These are phyloP conservation scores for Fusarium camptoceras DNA, from an alignment of 2,329 filamentous ascomycete species.

Conservation along the genomic window DNA sequence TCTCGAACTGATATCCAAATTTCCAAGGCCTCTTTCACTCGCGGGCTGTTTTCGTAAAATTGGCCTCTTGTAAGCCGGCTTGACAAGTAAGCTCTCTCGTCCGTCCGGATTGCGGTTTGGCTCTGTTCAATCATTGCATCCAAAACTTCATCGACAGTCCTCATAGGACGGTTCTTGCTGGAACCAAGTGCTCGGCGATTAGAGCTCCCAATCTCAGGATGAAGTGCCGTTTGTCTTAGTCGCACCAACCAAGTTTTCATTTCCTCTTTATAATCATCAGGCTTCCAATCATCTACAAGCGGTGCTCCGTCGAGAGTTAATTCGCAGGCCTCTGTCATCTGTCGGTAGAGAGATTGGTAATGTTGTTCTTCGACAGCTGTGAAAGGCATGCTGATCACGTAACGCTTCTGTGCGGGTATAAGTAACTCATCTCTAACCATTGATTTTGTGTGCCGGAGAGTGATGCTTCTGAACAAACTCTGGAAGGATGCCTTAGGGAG, in stretches of 20 bases:
- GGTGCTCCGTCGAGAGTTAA: slow-evolving; percentile 75
- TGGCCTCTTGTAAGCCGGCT: slow-evolving; percentile 78
- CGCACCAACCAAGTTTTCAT: slow-evolving; percentile 86
- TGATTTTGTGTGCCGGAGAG: slow-evolving; percentile 88
- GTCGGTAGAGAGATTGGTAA: slow-evolving; percentile 79
- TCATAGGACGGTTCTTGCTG: slow-evolving; percentile 73
- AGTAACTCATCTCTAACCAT: slow-evolving; percentile 81
- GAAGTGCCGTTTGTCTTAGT: slow-evolving; percentile 84
- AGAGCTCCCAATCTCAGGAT: slow-evolving; percentile 81
- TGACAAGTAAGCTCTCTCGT: slow-evolving; percentile 75
- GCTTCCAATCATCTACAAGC: slow-evolving; percentile 70
- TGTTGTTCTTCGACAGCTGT: slow-evolving; percentile 91
- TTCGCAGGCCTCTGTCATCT: slow-evolving; percentile 78
- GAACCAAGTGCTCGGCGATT: slow-evolving; percentile 73
- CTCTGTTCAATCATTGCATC: slow-evolving; percentile 92
- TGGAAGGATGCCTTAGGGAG: slow-evolving; percentile 73
- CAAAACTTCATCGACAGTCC: slow-evolving; percentile 87
- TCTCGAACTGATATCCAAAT: slow-evolving; percentile 73
- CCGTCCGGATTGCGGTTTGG: slow-evolving; percentile 71
- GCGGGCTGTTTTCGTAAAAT: slow-evolving; percentile 78
- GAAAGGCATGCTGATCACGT: slow-evolving; percentile 90
- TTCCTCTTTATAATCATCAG: slow-evolving; percentile 70
- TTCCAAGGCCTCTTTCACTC: slow-evolving; percentile 73
- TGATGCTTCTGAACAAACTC: slow-evolving; percentile 75
- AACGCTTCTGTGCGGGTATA: slow-evolving; percentile 84